Conservation (phyloP, 1,139 yeast species). For the Zygoascus sp. region DNA sequence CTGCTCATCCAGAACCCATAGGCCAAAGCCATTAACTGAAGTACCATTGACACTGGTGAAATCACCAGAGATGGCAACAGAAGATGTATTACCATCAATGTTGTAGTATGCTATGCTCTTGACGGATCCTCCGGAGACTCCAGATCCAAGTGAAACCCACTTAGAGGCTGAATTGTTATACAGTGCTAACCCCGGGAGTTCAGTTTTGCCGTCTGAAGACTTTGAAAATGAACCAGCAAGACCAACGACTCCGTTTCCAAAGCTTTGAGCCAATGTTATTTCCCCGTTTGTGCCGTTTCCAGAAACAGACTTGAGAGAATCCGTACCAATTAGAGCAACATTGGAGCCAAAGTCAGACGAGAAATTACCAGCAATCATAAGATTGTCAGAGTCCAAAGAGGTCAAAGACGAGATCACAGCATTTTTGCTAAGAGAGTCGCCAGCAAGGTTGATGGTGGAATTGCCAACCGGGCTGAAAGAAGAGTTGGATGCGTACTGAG, state of each 20-base stretch:
- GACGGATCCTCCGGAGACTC: slow-evolving; percentile 28
- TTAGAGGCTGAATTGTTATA: slow-evolving; percentile 26
- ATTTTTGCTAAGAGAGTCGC: slow-evolving; percentile 40
- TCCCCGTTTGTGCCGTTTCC: slow-evolving; percentile 41
- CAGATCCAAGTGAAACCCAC: slow-evolving; percentile 28
- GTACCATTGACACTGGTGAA: slow-evolving; percentile 24
- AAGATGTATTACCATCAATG: slow-evolving; percentile 34
- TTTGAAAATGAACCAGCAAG: slow-evolving; percentile 9
- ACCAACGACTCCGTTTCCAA: slow-evolving; percentile 23
- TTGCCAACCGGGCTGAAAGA: slow-evolving; percentile 52
- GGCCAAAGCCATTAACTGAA: slow-evolving; percentile 24
- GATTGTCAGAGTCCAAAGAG: slow-evolving; percentile 26
- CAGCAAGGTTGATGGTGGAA: slow-evolving; percentile 62
- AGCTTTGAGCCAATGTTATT: slow-evolving; percentile 30
- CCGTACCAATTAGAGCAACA: slow-evolving; percentile 8
- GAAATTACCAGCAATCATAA: slow-evolving; percentile 14
- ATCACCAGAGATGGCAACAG: slow-evolving; percentile 36
- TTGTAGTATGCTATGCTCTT: slow-evolving; percentile 24
- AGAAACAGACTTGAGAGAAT: slow-evolving; percentile 22
- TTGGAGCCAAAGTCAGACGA: slow-evolving; percentile 7
- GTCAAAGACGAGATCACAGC: slow-evolving; percentile 42
- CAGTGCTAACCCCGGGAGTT: slow-evolving; percentile 29
- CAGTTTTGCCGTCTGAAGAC: slow-evolving; percentile 14
- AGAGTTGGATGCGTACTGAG: slow-evolving; percentile 38
- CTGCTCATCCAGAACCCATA: slow-evolving; percentile 28